These are phyloP conservation scores for Mallotus repandus DNA, from an alignment of 441 rosid species.

Conservation along the genomic window DNA sequence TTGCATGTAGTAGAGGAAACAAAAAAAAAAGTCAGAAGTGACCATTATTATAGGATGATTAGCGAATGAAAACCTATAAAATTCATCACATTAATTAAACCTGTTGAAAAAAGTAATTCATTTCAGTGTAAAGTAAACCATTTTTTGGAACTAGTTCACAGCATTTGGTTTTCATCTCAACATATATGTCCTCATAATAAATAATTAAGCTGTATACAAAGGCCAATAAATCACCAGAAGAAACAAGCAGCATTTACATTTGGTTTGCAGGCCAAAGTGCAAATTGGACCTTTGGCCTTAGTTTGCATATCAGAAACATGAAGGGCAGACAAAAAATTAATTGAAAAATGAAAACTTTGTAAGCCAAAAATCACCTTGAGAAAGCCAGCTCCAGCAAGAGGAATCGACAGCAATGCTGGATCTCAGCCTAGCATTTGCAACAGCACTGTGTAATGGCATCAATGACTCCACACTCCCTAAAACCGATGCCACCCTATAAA, in stretches of 20 bases:
- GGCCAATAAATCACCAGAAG: not conserved
- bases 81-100: not conserved
- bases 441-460: constrained; percentile 78
- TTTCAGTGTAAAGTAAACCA: not conserved
- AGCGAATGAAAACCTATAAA: not conserved
- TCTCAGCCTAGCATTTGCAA: constrained; percentile 77
- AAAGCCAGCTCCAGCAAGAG: constrained; percentile 91
- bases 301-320: too few species aligned
- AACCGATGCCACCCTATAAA: constrained; percentile 50
- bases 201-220: not conserved
- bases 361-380: constrained; percentile 52
- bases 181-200: too few species aligned
- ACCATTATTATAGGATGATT: constrained; percentile 6
- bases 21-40: constrained; percentile 44
- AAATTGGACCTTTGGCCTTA: too few species aligned
- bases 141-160: too few species aligned
- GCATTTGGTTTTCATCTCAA: too few species aligned
- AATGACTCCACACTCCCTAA: constrained; percentile 70
- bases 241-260: not conserved
- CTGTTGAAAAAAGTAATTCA: not conserved
- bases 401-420: constrained; percentile 82
- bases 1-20: constrained; percentile 31
- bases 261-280: not conserved
- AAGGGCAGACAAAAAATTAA: too few species aligned
- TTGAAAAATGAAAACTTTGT: not conserved